These are phyloP conservation scores for Candida andamanensis DNA, from an alignment of 805 yeast genomes.

Conservation along the genomic window DNA sequence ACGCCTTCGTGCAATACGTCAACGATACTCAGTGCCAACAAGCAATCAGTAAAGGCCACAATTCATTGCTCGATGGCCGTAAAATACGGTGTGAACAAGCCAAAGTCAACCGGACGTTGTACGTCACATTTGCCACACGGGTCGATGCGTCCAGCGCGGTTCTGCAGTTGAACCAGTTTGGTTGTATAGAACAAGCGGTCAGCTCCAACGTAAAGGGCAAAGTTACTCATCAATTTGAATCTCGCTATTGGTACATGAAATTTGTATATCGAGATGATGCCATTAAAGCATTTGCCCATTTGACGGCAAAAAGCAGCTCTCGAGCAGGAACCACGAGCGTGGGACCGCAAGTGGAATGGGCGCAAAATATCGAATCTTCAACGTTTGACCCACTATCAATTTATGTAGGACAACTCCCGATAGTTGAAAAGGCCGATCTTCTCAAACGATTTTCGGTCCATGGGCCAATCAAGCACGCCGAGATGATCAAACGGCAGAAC, in stretches of 20 bases:
- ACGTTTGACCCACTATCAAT: slow-evolving; percentile 61
- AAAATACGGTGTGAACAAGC: slow-evolving; percentile 86
- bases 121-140: slow-evolving; percentile 36
- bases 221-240: slow-evolving; percentile 14
- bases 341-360: slow-evolving; percentile 82
- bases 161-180: slow-evolving; percentile 46
- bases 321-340: no score
- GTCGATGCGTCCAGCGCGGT: slow-evolving; percentile 30
- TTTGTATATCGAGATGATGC: slow-evolving; percentile 85
- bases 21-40: slow-evolving; percentile 61
- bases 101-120: slow-evolving; percentile 82
- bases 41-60: slow-evolving; percentile 69
- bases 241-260: slow-evolving; percentile 65
- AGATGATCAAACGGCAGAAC: slow-evolving; percentile 44
- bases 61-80: slow-evolving; percentile 65
- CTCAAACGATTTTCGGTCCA: slow-evolving; percentile 57
- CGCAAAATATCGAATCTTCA: slow-evolving; percentile 62
- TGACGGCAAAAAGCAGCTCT: slow-evolving; percentile 51
- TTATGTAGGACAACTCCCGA: slow-evolving; percentile 72
- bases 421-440: slow-evolving; percentile 52
- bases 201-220: slow-evolving; percentile 33
- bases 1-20: slow-evolving; percentile 86
- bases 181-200: slow-evolving; percentile 69
- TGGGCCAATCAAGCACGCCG: slow-evolving; percentile 58
- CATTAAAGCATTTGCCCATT: slow-evolving; percentile 71